phyloP scores from a whole-genome alignment of 108 stramenopile species.

The Hondaea fermentalgiana region DNA sequence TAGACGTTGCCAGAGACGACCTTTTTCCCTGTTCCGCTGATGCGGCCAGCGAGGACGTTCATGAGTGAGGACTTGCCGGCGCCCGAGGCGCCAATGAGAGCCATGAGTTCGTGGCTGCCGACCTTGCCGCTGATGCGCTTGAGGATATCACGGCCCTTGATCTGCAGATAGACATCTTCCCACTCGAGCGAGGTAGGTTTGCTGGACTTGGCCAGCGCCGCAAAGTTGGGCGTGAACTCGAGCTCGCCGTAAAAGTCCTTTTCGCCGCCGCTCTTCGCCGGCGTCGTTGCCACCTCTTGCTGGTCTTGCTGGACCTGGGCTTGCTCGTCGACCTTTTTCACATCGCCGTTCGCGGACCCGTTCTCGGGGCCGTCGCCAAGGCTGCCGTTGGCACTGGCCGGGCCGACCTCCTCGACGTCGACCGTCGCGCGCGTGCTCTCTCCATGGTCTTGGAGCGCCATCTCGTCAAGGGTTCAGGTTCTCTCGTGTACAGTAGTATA shows the following conservation, averaged over 20 bases:
- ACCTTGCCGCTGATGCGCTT: not conserved
- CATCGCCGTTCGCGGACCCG: no score
- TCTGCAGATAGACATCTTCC: not conserved
- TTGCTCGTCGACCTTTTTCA: no score
- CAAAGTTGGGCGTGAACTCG: not conserved
- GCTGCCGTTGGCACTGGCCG: no score
- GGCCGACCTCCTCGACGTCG: no score
- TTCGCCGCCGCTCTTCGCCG: no score
- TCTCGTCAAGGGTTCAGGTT: no score
- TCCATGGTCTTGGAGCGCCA: no score
- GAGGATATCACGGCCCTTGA: not conserved
- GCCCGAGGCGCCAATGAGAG: slow-evolving; percentile 31
- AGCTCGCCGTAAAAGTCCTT: not conserved
- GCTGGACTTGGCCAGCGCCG: not conserved
- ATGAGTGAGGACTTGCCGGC: slow-evolving; percentile 67
- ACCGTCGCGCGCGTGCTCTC: no score
- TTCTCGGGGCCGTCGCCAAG: no score
- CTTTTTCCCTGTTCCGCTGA: slow-evolving; percentile 33
- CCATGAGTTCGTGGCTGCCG: not conserved
- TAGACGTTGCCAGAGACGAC: slow-evolving; percentile 16
- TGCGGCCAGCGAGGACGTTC: slow-evolving; percentile 63
- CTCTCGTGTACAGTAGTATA: no score
- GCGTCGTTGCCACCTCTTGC: no score
- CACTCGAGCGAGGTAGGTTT: not conserved
- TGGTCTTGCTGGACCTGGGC: no score